These are phyloP conservation scores for Planoprotostelium fungivorum DNA, from an alignment of 78 protist species.

Conservation along the genomic window DNA sequence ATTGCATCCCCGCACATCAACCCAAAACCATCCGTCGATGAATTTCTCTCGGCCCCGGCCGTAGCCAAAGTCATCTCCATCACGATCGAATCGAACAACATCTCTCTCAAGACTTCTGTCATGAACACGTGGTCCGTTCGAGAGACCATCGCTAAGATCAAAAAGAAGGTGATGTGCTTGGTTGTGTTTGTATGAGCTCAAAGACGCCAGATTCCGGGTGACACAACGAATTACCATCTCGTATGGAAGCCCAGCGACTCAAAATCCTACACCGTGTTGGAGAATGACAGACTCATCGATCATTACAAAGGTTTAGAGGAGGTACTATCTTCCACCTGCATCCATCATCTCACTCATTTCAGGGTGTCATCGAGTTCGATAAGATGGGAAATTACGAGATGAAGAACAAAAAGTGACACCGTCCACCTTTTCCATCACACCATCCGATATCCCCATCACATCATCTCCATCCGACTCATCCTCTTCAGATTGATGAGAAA, in stretches of 20 bases:
- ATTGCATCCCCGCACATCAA: not conserved
- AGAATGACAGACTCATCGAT: not conserved
- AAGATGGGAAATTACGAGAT: not conserved
- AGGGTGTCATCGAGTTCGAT: not conserved
- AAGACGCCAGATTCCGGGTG: not conserved
- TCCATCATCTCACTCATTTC: not conserved
- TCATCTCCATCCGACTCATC: not conserved
- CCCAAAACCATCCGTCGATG: not conserved
- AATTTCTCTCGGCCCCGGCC: not conserved
- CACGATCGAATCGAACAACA: not conserved
- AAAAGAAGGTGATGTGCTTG: too few species aligned
- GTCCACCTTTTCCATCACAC: too few species aligned
- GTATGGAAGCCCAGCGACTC: not conserved
- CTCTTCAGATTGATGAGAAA: not conserved
- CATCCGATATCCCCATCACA: too few species aligned
- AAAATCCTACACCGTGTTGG: not conserved
- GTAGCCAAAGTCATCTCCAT: not conserved
- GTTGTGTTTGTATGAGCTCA: too few species aligned
- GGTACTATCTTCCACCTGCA: not conserved
- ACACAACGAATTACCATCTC: not conserved
- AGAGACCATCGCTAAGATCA: not conserved
- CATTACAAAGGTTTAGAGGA: not conserved
- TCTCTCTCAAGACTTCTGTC: not conserved
- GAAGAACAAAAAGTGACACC: not conserved
- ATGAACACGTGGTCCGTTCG: not conserved